These are phyloP conservation scores for Umbellularia californica DNA, from an alignment of 164 flowering plant species.

Conservation along the genomic window DNA sequence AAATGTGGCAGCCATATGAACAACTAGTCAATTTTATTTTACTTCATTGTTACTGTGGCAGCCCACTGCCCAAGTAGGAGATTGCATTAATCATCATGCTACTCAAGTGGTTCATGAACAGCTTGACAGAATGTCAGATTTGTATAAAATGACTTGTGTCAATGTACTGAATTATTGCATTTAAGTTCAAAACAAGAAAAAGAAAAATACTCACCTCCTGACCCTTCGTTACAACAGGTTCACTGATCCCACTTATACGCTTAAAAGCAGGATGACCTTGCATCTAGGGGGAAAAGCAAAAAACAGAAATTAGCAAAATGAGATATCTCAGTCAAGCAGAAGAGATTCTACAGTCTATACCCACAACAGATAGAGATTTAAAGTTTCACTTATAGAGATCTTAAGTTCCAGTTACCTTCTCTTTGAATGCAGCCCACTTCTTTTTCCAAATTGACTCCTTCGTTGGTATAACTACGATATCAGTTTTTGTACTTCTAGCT, in stretches of 20 bases:
- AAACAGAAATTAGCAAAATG: neutral
- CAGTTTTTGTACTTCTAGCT: constrained; percentile 75
- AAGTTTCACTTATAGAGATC: neutral
- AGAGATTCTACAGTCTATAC: neutral
- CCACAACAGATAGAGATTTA: neutral
- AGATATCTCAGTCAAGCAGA: neutral
- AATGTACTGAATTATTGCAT: neutral
- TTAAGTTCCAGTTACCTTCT: constrained; percentile 44
- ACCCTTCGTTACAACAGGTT: constrained; percentile 74
- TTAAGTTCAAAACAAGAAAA: neutral
- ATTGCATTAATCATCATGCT: too few relatives aligned
- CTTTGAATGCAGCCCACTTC: constrained; percentile 74
- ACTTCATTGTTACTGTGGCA: too few relatives aligned
- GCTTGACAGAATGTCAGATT: too few relatives aligned
- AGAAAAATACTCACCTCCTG: constrained; percentile 59
- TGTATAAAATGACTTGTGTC: neutral
- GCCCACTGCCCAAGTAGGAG: too few relatives aligned
- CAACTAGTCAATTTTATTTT: too few relatives aligned
- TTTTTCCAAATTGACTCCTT: constrained; percentile 71
- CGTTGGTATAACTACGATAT: constrained; percentile 62
- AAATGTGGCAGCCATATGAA: too few relatives aligned
- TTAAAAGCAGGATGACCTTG: constrained; percentile 63
- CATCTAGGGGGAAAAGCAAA: constrained; percentile 37
- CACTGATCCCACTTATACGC: constrained; percentile 65
- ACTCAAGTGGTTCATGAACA: too few relatives aligned